Evolutionary conservation across 202 grass and related monocot genomes (phyloP).

Genomic region (Digitaria exilis): DNA sequence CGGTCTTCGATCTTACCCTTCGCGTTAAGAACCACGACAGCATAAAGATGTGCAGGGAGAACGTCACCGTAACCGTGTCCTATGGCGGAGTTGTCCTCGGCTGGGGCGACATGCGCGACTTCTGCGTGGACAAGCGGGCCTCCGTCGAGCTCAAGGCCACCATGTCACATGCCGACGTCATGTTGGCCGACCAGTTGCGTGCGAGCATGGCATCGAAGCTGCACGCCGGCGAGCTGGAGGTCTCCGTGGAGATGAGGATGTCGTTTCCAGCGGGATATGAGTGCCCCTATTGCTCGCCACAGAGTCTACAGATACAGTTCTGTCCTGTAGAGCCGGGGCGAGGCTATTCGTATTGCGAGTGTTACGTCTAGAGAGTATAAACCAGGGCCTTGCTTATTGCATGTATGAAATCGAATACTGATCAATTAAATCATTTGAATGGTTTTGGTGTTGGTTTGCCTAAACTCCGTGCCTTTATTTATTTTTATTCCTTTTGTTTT

Average conservation of each 20-base stretch:
- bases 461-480: too few species aligned
- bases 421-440: too few species aligned
- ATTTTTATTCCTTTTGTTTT: too few species aligned
- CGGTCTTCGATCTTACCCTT: not conserved
- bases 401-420: too few species aligned
- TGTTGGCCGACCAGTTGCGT: not conserved
- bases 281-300: not conserved
- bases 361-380: not conserved
- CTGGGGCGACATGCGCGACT: not conserved
- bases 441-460: too few species aligned
- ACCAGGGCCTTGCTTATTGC: too few species aligned
- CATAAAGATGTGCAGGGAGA: not conserved
- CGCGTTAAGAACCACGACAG: not conserved
- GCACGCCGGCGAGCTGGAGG: not conserved
- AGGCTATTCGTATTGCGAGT: not conserved
- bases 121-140: not conserved
- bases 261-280: not conserved
- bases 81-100: not conserved
- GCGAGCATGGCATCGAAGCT: not conserved
- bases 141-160: not conserved
- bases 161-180: not conserved
- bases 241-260: not conserved
- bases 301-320: not conserved
- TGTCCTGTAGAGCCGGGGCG: not conserved
- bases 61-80: not conserved